phyloP scores from a whole-genome alignment of 192 early-diverging fungal species.

The Umbelopsis isabellina region DNA sequence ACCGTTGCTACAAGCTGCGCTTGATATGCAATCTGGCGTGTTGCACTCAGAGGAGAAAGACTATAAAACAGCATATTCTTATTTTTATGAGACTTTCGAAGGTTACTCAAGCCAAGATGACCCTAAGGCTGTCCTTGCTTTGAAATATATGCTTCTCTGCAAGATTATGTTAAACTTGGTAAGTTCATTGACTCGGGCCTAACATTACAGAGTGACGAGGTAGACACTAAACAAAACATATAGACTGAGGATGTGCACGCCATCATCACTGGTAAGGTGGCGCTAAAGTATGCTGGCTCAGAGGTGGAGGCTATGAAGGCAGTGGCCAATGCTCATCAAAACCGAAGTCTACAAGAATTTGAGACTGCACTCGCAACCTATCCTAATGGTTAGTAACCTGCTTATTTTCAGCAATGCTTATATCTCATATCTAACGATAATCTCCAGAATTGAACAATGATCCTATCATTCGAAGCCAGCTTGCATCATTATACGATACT shows the following conservation, averaged over 20 bases:
- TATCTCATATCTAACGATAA: background rate
- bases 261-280: slow-evolving; percentile 92
- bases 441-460: slow-evolving; percentile 81
- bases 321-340: slow-evolving; percentile 94
- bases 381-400: slow-evolving; percentile 64
- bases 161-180: slow-evolving; percentile 98
- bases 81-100: slow-evolving; percentile 99
- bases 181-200: slow-evolving; percentile 26
- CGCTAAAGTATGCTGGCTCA: slow-evolving; percentile 82
- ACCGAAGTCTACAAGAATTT: slow-evolving; percentile 96
- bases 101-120: slow-evolving; percentile 91
- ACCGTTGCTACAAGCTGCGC: slow-evolving; percentile 90
- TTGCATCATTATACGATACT: slow-evolving; percentile 93
- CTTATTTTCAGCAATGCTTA: too few relatives aligned
- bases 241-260: slow-evolving; percentile 93
- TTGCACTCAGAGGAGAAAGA: slow-evolving; percentile 99
- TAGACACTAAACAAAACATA: background rate
- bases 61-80: slow-evolving; percentile 98
- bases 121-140: slow-evolving; percentile 80
- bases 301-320: slow-evolving; percentile 95
- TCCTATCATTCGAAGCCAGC: slow-evolving; percentile 91
- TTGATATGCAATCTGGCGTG: slow-evolving; percentile 98
- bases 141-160: slow-evolving; percentile 99
- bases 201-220: background rate
- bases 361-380: slow-evolving; percentile 88